phyloP scores from a whole-genome alignment of 2,329 filamentous ascomycete genomes.

The Metarhizium anisopliae region DNA sequence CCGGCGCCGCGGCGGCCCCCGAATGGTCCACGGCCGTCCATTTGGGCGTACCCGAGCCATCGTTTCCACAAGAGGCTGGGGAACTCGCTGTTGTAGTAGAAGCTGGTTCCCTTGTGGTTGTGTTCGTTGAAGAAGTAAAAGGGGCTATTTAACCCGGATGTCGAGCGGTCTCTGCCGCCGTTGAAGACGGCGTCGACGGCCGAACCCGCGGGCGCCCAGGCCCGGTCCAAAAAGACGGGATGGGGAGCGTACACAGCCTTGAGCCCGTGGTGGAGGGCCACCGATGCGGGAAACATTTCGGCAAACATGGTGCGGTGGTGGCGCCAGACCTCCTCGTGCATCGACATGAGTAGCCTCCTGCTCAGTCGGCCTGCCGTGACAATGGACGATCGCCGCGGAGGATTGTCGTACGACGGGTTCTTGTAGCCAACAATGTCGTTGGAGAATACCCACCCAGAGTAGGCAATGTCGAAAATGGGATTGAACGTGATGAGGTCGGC shows the following conservation, averaged over 20 bases:
- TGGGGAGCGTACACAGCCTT: slow-evolving; percentile 78
- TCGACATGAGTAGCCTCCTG: slow-evolving; percentile 55
- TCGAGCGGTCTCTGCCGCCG: slow-evolving; percentile 57
- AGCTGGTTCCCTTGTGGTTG: slow-evolving; percentile 73
- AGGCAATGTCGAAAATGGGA: slow-evolving; percentile 63
- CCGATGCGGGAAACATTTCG: slow-evolving; percentile 68
- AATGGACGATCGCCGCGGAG: slow-evolving; percentile 61
- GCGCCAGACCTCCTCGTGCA: slow-evolving; percentile 65
- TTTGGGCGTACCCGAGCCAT: slow-evolving; percentile 58
- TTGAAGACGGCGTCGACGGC: slow-evolving; percentile 75
- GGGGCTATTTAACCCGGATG: slow-evolving; percentile 55
- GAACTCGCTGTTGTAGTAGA: slow-evolving; percentile 79
- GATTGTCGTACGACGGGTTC: slow-evolving; percentile 29
- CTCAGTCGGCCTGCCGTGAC: slow-evolving; percentile 63
- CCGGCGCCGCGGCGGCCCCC: slow-evolving; percentile 41
- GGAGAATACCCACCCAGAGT: slow-evolving; percentile 65
- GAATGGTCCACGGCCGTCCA: slow-evolving; percentile 38
- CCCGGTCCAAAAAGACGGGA: slow-evolving; percentile 68
- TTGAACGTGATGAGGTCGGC: slow-evolving; percentile 72
- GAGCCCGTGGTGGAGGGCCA: slow-evolving; percentile 65
- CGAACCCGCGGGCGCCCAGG: slow-evolving; percentile 54
- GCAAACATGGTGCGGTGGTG: slow-evolving; percentile 65
- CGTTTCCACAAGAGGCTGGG: slow-evolving; percentile 68
- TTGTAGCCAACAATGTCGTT: slow-evolving; percentile 63
- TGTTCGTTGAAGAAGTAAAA: slow-evolving; percentile 66